These are phyloP conservation scores for Oryza rufipogon DNA, from an alignment of 176 grass and related monocot species.

Conservation along the genomic window DNA sequence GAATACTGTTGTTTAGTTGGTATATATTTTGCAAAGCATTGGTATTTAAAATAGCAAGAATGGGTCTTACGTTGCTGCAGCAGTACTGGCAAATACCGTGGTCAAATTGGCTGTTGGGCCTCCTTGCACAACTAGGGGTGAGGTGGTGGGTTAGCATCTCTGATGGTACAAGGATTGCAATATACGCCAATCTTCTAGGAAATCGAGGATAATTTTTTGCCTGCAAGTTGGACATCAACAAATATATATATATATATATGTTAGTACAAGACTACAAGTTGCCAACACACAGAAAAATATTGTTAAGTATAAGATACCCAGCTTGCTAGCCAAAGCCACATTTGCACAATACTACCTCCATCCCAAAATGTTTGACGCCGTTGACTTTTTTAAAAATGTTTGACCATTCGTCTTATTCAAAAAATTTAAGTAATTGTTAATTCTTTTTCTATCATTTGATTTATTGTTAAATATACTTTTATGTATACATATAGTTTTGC, in stretches of 20 bases:
- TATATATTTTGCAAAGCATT: background rate
- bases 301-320: background rate
- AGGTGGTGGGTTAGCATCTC: constrained; percentile 12
- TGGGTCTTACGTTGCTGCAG: background rate
- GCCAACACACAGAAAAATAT: background rate
- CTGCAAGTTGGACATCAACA: constrained; percentile 4
- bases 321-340: background rate
- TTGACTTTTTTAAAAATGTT: no score
- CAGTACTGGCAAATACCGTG: constrained; percentile 4
- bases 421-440: no score
- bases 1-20: no score
- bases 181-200: constrained; percentile 21
- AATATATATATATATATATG: no score
- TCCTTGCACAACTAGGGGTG: background rate
- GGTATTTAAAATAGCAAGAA: background rate
- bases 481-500: no score
- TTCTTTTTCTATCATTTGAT: no score
- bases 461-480: no score
- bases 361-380: no score
- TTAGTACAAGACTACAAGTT: background rate
- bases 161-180: constrained; percentile 10
- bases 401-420: no score
- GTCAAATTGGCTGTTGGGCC: constrained; percentile 39
- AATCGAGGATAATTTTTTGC: constrained; percentile 11
- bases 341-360: background rate